Base-by-base conservation (phyloP, 768 basidiomycete species). In the Pisolithus sp. region DNA sequence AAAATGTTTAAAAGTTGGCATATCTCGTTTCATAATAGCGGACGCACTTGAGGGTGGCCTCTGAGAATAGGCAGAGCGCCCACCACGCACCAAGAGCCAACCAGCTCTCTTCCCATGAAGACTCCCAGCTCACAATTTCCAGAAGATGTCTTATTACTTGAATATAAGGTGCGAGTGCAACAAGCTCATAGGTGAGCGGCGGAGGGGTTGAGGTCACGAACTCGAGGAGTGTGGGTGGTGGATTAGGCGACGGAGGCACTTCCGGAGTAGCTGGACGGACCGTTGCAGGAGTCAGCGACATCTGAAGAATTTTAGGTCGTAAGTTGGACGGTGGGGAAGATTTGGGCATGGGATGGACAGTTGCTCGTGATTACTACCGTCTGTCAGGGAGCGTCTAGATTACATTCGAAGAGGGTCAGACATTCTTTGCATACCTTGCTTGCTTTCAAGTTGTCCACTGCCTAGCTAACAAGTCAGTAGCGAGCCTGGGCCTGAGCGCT, bases 41-140 rank as follows among this genome's bases (percentile, higher is more conserved):
- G 21, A 65, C 74, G 46, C 52, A 81, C 82, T 77, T 74, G 57
- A 90, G 68, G 9, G 66, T 68, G 31, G 68, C 66, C 15, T 76
- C 73, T 1, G 77, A 67, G 42, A 85, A 73, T 50, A 93, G 71
- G 70, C 88, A 91, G 18, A 82, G 23, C 0, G 77, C 79, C 88
- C 91, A 94, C 89, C 89, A 93, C 1, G 65, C 63, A 0, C 77
- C 85, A 41, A 95, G 70, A 1, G 77, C 65, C 3, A 93, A 77
- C 73, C 77, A 85, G 48, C 81, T 76, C 48, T 87, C 78, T 59
- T 82, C 77, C 75, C 77, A 79, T 1, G 55, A 65, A 0, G 73
- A 61, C 37, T 74, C 69, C 86, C 89, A 91, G 57, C 73, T 77
- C 30, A 79, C 28, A 1, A 83, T 64, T 59, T 86, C 76, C 2